Conservation (phyloP, 208 protist species). For the Hexamita inflata region DNA sequence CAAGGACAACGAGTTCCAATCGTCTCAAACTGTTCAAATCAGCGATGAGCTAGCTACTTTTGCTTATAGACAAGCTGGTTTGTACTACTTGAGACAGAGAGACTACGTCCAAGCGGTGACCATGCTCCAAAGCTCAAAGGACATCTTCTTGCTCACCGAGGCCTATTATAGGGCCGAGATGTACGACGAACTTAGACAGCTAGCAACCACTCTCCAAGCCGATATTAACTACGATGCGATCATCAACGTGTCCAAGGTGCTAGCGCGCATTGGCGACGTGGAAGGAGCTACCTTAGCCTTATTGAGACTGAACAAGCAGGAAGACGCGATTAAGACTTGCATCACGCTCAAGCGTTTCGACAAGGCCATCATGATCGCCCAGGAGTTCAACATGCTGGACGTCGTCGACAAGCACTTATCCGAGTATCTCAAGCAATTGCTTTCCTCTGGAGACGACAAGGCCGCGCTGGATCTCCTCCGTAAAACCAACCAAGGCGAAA, state of each 20-base stretch:
- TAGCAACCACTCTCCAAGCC: slow-evolving; percentile 4
- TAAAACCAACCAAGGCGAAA: slow-evolving; percentile 4
- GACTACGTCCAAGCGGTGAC: background rate
- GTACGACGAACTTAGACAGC: background rate
- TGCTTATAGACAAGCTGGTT: background rate
- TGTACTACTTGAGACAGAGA: background rate
- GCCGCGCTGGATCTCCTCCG: slow-evolving; percentile 4
- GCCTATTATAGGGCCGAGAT: background rate
- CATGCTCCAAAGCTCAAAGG: background rate
- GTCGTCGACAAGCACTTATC: background rate
- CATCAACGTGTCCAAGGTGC: background rate
- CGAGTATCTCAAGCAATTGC: slow-evolving; percentile 4
- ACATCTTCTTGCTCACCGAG: background rate
- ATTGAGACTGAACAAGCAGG: background rate
- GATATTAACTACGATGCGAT: background rate
- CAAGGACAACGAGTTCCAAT: background rate
- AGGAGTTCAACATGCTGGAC: slow-evolving; percentile 1
- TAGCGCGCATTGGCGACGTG: slow-evolving; percentile 13
- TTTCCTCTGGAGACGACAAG: slow-evolving; percentile 10
- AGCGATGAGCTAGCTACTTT: background rate
- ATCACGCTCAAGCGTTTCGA: slow-evolving; percentile 14
- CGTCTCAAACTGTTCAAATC: background rate
- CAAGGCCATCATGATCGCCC: background rate
- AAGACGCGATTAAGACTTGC: background rate
- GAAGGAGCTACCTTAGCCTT: slow-evolving; percentile 1